A percentile compares a stretch with the other conserved stretches of the same genome.
Conservation (phyloP, 169 alveolate genomes). For the Eimeria sp. region DNA sequence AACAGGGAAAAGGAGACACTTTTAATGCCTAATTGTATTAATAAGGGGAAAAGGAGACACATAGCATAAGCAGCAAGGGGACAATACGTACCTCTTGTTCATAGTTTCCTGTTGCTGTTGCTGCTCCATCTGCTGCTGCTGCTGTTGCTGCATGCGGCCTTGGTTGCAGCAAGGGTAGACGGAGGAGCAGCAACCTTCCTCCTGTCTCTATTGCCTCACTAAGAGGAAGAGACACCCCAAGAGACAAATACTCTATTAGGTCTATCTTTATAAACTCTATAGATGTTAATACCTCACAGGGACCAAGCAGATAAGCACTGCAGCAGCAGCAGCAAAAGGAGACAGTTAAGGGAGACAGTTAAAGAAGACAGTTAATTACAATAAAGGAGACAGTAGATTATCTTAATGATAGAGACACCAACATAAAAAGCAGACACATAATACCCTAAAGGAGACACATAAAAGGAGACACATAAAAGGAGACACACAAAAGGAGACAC, state of each 20-base stretch:
- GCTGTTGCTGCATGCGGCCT: constrained; percentile 24
- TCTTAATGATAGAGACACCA: background rate
- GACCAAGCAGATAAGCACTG: constrained; percentile 30
- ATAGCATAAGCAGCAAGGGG: background rate
- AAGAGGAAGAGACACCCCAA: constrained; percentile 68
- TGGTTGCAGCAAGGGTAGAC: constrained; percentile 43
- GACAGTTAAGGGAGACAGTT: background rate
- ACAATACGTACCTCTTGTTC: constrained; percentile 20
- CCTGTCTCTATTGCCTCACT: constrained; percentile 41
- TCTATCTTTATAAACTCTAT: constrained; percentile 48
- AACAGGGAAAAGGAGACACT: background rate
- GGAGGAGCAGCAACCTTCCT: constrained; percentile 70
- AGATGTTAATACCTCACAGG: constrained; percentile 73
- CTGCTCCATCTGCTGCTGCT: constrained; percentile 16
- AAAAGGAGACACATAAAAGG: background rate
- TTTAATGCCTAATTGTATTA: background rate
- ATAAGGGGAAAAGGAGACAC: background rate
- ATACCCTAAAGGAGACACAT: background rate
- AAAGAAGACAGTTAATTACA: background rate
- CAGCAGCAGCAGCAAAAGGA: background rate
- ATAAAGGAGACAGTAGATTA: background rate
- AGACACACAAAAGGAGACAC: background rate
- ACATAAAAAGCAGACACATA: background rate
- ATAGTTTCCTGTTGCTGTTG: background rate
- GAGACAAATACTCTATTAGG: constrained; percentile 43